Evolutionary conservation across 345 rosid species (phyloP).

Genomic region (Ceriops tagal): DNA sequence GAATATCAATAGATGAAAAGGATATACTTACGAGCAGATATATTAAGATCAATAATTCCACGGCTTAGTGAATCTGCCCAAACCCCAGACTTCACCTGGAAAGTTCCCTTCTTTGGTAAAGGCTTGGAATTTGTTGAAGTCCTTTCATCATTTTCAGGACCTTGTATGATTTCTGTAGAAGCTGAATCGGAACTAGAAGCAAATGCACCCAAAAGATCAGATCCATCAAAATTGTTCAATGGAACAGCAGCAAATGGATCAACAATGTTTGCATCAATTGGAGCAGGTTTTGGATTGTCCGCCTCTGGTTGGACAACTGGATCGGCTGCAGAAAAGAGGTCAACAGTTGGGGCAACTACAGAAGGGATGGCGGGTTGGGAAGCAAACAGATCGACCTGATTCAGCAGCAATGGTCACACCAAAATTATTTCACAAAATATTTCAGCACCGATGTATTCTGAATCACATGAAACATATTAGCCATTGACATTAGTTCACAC

Average conservation of each 20-base stretch:
- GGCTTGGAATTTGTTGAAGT: conserved; percentile 41
- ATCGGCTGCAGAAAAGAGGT: conserved; percentile 53
- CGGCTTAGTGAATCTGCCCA: conserved; percentile 99
- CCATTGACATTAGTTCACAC: too few species aligned
- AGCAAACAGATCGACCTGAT: conserved; percentile 50
- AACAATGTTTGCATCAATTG: conserved; percentile 35
- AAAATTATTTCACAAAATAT: conserved; percentile 9
- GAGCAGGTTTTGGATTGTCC: conserved; percentile 32
- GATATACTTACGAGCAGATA: conserved; percentile 84
- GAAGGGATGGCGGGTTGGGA: conserved; percentile 43
- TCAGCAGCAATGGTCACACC: conserved; percentile 30
- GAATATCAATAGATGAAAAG: conserved; percentile 5
- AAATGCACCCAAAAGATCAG: conserved; percentile 81
- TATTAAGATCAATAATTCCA: conserved; percentile 93
- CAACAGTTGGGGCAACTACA: conserved; percentile 53
- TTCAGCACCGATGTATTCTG: conserved; percentile 9
- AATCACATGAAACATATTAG: conserved; percentile 5
- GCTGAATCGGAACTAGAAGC: conserved; percentile 51
- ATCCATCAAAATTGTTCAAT: conserved; percentile 70
- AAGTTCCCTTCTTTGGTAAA: conserved; percentile 52
- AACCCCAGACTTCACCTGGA: conserved; percentile 89
- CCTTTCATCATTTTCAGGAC: conserved; percentile 33
- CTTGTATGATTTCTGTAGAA: conserved; percentile 43
- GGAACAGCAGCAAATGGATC: conserved; percentile 92
- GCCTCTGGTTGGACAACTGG: conserved; percentile 56